These are phyloP conservation scores for Torulaspora franciscae DNA, from an alignment of 805 yeast species.

Conservation along the genomic window DNA sequence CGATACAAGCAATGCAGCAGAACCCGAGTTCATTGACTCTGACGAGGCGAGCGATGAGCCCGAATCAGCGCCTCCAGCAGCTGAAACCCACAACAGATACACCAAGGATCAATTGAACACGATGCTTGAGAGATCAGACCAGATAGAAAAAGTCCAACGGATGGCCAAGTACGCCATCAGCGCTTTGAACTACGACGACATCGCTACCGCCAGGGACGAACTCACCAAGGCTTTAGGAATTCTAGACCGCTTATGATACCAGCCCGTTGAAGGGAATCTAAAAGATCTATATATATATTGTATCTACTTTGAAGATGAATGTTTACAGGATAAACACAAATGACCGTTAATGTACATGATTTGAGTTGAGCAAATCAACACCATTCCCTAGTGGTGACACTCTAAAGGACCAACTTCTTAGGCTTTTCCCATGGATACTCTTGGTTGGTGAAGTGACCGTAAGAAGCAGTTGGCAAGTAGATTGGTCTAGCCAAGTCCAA, in stretches of 20 bases:
- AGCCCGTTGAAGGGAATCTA: constrained; percentile 17
- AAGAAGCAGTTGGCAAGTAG: constrained; percentile 97
- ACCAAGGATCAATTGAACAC: constrained; percentile 41
- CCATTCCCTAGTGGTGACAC: constrained; percentile 3
- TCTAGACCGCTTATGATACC: constrained; percentile 5
- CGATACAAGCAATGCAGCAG: background rate
- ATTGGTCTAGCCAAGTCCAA: constrained; percentile 98
- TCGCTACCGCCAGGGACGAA: constrained; percentile 61
- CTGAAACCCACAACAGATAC: background rate
- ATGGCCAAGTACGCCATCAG: constrained; percentile 72
- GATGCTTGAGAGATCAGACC: constrained; percentile 52
- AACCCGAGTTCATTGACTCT: constrained; percentile 10
- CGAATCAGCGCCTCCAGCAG: background rate
- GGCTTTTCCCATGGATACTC: constrained; percentile 98
- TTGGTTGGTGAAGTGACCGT: constrained; percentile 99
- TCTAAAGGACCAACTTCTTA: constrained; percentile 62
- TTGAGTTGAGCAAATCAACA: constrained; percentile 23
- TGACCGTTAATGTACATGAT: constrained; percentile 18
- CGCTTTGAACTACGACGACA: constrained; percentile 74
- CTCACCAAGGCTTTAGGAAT: constrained; percentile 43
- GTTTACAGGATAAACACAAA: background rate
- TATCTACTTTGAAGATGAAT: constrained; percentile 1
- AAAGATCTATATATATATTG: constrained; percentile 8
- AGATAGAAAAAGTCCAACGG: constrained; percentile 57
- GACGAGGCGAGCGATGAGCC: constrained; percentile 3